Percentiles rank a stretch among this genome's conserved stretches.
These are phyloP conservation scores for Straminergon stramineum DNA, from an alignment of 225 moss, liverwort and hornwort species.

Conservation along the genomic window DNA sequence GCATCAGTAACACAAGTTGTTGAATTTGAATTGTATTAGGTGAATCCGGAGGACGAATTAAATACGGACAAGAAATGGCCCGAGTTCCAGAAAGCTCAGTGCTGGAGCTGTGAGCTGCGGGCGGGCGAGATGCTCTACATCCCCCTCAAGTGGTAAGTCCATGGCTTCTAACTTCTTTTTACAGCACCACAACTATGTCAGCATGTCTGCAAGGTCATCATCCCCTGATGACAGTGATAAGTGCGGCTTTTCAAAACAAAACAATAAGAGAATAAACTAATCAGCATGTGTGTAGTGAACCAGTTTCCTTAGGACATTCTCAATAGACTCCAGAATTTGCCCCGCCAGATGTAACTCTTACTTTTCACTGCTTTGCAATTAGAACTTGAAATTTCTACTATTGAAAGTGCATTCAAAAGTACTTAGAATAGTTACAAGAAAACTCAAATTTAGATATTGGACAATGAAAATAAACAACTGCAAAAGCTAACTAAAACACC, in stretches of 20 bases:
- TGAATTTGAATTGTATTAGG: not conserved
- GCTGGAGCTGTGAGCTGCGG: conserved; percentile 30
- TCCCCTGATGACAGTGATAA: not conserved
- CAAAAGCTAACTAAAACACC: not conserved
- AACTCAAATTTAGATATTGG: not conserved
- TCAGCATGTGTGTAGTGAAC: not conserved
- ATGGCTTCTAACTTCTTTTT: not conserved
- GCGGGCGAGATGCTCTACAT: conserved; percentile 47
- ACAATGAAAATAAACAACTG: not conserved
- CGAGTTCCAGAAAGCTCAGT: conserved; percentile 21
- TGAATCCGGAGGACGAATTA: conserved; percentile 21
- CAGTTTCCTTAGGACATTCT: not conserved
- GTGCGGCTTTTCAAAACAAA: not conserved
- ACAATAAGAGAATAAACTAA: not conserved
- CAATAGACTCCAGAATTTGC: not conserved
- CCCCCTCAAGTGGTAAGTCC: conserved; percentile 29
- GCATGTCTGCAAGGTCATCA: not conserved
- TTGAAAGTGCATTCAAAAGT: not conserved
- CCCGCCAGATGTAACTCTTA: not conserved
- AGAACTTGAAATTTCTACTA: not conserved
- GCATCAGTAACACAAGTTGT: not conserved
- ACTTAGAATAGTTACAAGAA: not conserved
- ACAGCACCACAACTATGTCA: not conserved
- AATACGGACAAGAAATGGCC: conserved; percentile 23
- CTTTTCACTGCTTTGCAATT: not conserved